Conservation (phyloP, 106 monocot genomes). For the Dioscorea alata region DNA sequence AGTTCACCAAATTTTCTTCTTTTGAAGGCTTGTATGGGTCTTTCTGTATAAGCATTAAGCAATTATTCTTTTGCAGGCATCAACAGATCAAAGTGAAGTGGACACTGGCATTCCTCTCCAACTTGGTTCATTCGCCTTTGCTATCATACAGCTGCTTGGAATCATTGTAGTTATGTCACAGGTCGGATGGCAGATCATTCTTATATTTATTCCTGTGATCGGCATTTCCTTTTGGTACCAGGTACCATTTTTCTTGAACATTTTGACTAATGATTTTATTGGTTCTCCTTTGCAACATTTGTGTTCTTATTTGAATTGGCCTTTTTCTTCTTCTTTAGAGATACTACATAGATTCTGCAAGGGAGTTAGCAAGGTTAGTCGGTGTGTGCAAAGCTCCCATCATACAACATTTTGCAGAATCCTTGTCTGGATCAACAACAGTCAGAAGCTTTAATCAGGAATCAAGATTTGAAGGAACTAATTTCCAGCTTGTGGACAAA, state of each 20-base stretch:
- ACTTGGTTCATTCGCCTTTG: conserved; percentile 56
- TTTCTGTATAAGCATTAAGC: not conserved
- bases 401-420: conserved; percentile 81
- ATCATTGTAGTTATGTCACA: conserved; percentile 85
- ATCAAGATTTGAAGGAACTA: conserved; percentile 40
- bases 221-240: conserved; percentile 75
- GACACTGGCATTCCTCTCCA: conserved; percentile 47
- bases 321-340: conserved; percentile 24
- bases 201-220: conserved; percentile 73
- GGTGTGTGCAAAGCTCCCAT: conserved; percentile 78
- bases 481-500: conserved; percentile 45
- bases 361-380: conserved; percentile 59
- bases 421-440: conserved; percentile 57
- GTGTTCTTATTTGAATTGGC: not conserved
- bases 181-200: conserved; percentile 86
- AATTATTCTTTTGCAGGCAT: conserved; percentile 38
- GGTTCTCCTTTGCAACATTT: too few relatives aligned
- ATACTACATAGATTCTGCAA: conserved; percentile 70
- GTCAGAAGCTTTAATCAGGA: conserved; percentile 70
- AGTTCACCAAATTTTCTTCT: not conserved
- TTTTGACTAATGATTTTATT: too few relatives aligned
- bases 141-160: conserved; percentile 74
- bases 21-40: not conserved
- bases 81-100: conserved; percentile 83
- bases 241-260: conserved; percentile 24